phyloP scores from a whole-genome alignment of 495 filamentous ascomycete genomes.

The Podospora fimiseda region DNA sequence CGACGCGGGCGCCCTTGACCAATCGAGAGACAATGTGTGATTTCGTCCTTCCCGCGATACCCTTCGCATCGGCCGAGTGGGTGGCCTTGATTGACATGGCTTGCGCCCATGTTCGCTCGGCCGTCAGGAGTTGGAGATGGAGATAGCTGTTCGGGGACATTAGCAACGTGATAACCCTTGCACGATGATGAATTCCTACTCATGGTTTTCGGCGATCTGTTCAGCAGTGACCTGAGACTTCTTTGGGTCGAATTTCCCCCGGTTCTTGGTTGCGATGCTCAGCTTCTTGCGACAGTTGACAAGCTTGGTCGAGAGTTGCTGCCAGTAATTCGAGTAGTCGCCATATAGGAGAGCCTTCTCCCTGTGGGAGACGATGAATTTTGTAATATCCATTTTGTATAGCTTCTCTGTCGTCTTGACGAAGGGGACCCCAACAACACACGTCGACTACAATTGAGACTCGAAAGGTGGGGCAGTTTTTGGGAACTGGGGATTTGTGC shows the following conservation, averaged over 20 bases:
- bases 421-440: no score
- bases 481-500: neutral
- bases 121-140: slow-evolving; percentile 70
- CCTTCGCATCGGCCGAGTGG: slow-evolving; percentile 71
- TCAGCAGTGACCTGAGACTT: slow-evolving; percentile 59
- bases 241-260: slow-evolving; percentile 74
- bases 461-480: neutral
- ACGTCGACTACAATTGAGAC: no score
- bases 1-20: slow-evolving; percentile 66
- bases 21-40: slow-evolving; percentile 84
- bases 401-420: slow-evolving; percentile 4
- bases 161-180: slow-evolving; percentile 7
- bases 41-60: slow-evolving; percentile 68
- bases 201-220: slow-evolving; percentile 68
- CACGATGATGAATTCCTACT: slow-evolving; percentile 45
- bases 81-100: slow-evolving; percentile 89
- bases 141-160: slow-evolving; percentile 53
- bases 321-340: slow-evolving; percentile 80
- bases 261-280: slow-evolving; percentile 71
- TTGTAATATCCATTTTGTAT: slow-evolving; percentile 77
- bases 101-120: slow-evolving; percentile 93
- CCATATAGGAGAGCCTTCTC: slow-evolving; percentile 80
- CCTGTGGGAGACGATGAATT: slow-evolving; percentile 66
- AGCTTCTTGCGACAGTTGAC: slow-evolving; percentile 81
- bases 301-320: slow-evolving; percentile 71